Evolutionary conservation across 306 rosid species (phyloP), one percentile per base, ranked within the genome.

Genomic region (Cyamopsis tetragonoloba): DNA sequence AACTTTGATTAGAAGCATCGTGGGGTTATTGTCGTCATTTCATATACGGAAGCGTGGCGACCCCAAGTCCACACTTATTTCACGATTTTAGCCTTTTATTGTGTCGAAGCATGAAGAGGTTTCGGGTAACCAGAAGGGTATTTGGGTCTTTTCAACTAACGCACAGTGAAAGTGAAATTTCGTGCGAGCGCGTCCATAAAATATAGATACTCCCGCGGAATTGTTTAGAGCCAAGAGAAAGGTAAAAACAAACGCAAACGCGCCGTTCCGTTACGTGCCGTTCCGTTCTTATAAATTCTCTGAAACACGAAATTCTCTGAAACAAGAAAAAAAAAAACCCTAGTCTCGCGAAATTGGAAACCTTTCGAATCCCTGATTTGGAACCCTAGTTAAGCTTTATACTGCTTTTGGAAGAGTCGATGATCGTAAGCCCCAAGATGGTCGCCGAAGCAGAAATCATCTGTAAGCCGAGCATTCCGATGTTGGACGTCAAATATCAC

Each of bases 371-470:
- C 38, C 65, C 14, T 4, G 14, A 35, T 47, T 38, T 0, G 17
- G 26, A 60, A 27, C 28, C 67, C 62, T 49, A 63, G 69, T 26
- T 4, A 1, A 4, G 22, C 10, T 27, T 19, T 60, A 24, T 28
- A 18, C 51, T 71, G 24, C 3, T 56, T 12, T 39, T 47, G 6
- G 66, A 65, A 49, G 74, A 54, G 23, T 3, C 10, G 51, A 84
- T 87, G 88, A 80, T 89, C 17, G 81, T 77, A 41, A 63, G 79
- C 24, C 80, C 73, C 54, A 76, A 84, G 1, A 77, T 83, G 84
- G 89, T 76, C 32, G 50, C 86, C 8, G 95, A 88, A 32, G 75
- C 97, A 48, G 91, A 88, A 48, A 76, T 80, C 23, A 76, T 80
- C 4, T 79, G 84, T 75, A 75, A 82, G 69, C 64, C 73, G 81